Percentiles rank a stretch among this genome's conserved stretches.
phyloP scores from a whole-genome alignment of 129 eudicot species.

The Daucus carota region DNA sequence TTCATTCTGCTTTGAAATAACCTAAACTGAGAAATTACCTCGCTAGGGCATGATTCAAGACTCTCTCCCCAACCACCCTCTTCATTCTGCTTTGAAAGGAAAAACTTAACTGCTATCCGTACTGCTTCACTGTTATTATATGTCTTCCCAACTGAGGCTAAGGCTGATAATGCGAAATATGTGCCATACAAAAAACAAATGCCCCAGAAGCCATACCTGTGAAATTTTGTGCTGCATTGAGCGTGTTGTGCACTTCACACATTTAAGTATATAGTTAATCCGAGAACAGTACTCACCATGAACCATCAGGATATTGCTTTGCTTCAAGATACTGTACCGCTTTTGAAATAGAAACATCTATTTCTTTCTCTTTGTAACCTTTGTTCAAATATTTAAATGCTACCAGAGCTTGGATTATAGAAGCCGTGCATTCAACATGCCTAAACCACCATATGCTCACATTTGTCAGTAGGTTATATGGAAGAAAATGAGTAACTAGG shows the following conservation, averaged over 20 bases:
- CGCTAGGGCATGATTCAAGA: constrained; percentile 49
- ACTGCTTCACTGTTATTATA: constrained; percentile 39
- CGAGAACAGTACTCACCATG: constrained; percentile 32
- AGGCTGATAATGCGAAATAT: constrained; percentile 38
- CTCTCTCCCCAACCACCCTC: constrained; percentile 80
- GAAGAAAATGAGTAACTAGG: neutral
- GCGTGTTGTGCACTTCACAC: neutral
- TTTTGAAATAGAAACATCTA: constrained; percentile 29
- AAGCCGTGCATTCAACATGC: constrained; percentile 52
- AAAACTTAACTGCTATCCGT: constrained; percentile 40
- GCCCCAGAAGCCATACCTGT: constrained; percentile 60
- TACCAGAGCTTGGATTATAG: constrained; percentile 44
- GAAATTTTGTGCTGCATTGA: neutral
- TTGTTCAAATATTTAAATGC: constrained; percentile 42
- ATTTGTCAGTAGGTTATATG: neutral
- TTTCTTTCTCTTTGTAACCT: constrained; percentile 39
- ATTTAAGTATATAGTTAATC: neutral
- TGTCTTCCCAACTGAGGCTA: constrained; percentile 36
- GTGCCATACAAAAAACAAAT: constrained; percentile 62
- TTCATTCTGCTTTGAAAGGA: constrained; percentile 42
- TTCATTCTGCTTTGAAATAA: no score
- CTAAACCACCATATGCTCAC: constrained; percentile 12
- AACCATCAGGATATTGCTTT: constrained; percentile 51
- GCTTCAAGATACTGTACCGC: constrained; percentile 41
- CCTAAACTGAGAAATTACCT: constrained; percentile 25